Evolutionary conservation across 371 early-diverging fungal genomes (phyloP), one percentile per base, ranked within the genome.

Genomic region (Apophysomyces ossiformis): DNA sequence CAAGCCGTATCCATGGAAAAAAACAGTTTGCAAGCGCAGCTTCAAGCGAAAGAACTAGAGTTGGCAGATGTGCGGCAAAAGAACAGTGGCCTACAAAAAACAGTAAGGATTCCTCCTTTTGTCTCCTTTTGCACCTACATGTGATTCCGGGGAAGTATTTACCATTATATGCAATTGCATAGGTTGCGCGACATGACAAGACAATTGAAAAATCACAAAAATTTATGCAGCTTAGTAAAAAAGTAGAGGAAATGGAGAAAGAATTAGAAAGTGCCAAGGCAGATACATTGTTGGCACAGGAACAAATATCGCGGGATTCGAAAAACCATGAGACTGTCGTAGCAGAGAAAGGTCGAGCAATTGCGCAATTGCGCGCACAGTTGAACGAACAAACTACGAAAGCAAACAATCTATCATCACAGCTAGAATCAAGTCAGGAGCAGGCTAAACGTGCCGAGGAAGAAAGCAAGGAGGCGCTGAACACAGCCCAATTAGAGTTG

Each of bases 61-160:
- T 59, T 79, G 9, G 77, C 77, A 13, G 74, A 77, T 15, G 44
- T 75, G 46, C 64, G 80, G 43, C 60, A 69, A 8, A 77, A 75
- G 57, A 79, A 77, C 54, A 64, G 57, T 11, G 47, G 26, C 5
- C 56, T 79, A 26, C 73, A 76, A 59, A 79, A 79, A 41, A 71
- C 77, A 16, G 75, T 75, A 67, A 67, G 60, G 59, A 5, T 13
- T 45, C 41, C 13, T 45, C 18, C 16, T 63, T 21, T 16, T 63
- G 18, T 63, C 37, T 16, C 56, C 18, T 47, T 63, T 57, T 36
- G 37, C 43, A 16, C 13, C 38, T 18, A 15, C 37, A 35, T 61
- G 56, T 57, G 39, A 15, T 57, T 59, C 9, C n/a, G 1, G 9
- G 7, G 12, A 47, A 9, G 54, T 18, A 15, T 5, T 11, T 13